Conservation (phyloP, 345 rosid genomes). For the Diplotaxis tenuifolia region DNA sequence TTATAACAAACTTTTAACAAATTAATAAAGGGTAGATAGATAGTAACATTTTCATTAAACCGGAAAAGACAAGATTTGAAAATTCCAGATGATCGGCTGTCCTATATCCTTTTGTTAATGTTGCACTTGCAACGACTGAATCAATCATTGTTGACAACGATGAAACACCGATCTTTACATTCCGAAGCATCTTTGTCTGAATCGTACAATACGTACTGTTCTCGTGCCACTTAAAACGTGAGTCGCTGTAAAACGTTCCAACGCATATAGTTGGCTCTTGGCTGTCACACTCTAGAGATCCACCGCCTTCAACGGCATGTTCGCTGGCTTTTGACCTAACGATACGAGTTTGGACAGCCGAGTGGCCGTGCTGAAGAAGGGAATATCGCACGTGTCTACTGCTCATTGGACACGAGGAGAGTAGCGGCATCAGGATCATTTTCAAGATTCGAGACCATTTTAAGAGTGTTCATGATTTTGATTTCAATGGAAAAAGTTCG, state of each 20-base stretch:
- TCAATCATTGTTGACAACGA: slow-evolving; percentile 1
- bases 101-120: background rate
- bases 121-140: background rate
- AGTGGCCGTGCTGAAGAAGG: background rate
- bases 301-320: background rate
- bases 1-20: background rate
- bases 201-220: slow-evolving; percentile 7
- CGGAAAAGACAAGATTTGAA: background rate
- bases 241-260: background rate
- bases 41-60: background rate
- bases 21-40: background rate
- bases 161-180: background rate
- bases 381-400: background rate
- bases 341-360: background rate
- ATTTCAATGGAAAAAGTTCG: background rate
- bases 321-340: background rate
- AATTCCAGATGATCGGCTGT: background rate
- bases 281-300: background rate
- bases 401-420: background rate
- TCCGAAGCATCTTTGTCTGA: slow-evolving; percentile 12
- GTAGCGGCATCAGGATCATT: background rate
- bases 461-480: background rate
- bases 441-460: background rate
- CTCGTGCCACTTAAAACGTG: background rate
- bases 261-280: background rate